Conservation (phyloP, 1,284 basidiomycete genomes). For the Pterulicium gracile region DNA sequence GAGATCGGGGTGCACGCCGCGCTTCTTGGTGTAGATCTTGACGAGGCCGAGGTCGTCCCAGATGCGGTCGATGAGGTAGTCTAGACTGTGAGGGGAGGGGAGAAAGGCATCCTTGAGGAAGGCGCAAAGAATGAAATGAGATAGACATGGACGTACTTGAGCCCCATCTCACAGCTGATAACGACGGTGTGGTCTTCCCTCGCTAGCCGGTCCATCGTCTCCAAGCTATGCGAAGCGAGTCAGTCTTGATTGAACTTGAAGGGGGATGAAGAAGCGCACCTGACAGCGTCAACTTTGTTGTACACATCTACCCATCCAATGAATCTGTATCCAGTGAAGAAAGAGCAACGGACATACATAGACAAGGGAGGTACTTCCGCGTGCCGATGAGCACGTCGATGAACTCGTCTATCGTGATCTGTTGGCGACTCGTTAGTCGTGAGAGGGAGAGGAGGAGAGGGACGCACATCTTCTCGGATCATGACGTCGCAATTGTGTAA, state of each 20-base stretch:
- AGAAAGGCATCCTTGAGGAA: constrained; percentile 3
- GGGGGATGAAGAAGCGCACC: not conserved
- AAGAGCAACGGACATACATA: constrained; percentile 38
- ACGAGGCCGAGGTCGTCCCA: constrained; percentile 85
- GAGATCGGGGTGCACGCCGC: constrained; percentile 88
- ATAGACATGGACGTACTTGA: constrained; percentile 47
- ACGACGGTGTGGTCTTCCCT: constrained; percentile 82
- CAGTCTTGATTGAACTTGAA: not conserved
- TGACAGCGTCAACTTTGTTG: constrained; percentile 88
- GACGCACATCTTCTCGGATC: constrained; percentile 87
- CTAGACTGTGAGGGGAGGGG: constrained; percentile 42
- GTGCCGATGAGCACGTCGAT: constrained; percentile 95
- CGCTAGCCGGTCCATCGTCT: constrained; percentile 85
- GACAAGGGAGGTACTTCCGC: constrained; percentile 90
- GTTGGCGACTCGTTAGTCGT: constrained; percentile 6
- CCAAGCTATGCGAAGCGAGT: constrained; percentile 52
- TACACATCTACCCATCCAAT: constrained; percentile 66
- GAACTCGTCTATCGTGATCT: constrained; percentile 96
- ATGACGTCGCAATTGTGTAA: constrained; percentile 94
- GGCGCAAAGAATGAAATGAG: not conserved
- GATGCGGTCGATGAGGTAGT: constrained; percentile 81
- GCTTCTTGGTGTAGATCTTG: constrained; percentile 94
- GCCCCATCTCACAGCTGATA: constrained; percentile 87
- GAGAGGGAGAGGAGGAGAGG: constrained; percentile 6
- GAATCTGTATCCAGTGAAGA: constrained; percentile 6